Percentiles rank a stretch among this genome's conserved stretches.
Evolutionary conservation across 495 filamentous ascomycete species (phyloP).

Genomic region (Lepraria neglecta): DNA sequence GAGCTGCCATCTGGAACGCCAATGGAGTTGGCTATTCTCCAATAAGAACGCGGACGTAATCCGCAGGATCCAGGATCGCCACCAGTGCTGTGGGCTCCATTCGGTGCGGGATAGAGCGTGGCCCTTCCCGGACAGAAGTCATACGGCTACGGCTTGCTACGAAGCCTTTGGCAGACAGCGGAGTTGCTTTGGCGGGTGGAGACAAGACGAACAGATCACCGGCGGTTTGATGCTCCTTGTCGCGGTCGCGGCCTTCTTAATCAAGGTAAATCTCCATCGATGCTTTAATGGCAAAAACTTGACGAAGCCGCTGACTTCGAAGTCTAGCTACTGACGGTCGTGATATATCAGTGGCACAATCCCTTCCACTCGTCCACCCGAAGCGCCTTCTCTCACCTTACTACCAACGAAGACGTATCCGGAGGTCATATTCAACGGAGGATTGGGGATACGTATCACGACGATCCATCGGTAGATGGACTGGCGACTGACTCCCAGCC

Average conservation of each 20-base stretch:
- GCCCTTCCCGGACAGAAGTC: slow-evolving; percentile 20
- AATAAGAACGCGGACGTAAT: slow-evolving; percentile 19
- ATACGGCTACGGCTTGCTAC: slow-evolving; percentile 19
- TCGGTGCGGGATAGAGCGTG: slow-evolving; percentile 21
- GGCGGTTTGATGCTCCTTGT: slow-evolving; percentile 31
- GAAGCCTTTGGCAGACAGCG: slow-evolving; percentile 18
- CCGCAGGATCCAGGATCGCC: slow-evolving; percentile 24
- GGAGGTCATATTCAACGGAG: slow-evolving; percentile 22
- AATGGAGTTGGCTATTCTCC: slow-evolving; percentile 18
- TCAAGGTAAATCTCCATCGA: slow-evolving; percentile 26
- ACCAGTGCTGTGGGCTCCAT: slow-evolving; percentile 26
- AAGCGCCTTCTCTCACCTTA: not conserved
- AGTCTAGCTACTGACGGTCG: slow-evolving; percentile 4
- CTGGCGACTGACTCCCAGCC: not conserved
- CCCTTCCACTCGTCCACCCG: slow-evolving; percentile 15
- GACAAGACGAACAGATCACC: slow-evolving; percentile 27
- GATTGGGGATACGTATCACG: slow-evolving; percentile 24
- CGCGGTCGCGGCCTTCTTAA: slow-evolving; percentile 14
- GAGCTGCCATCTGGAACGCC: slow-evolving; percentile 19
- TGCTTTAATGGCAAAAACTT: too few relatives aligned
- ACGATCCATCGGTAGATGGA: slow-evolving; percentile 20
- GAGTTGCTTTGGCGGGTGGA: slow-evolving; percentile 30
- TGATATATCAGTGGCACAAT: slow-evolving; percentile 18
- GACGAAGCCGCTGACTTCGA: not conserved
- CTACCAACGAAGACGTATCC: not conserved